Evolutionary conservation across 768 basidiomycete genomes (phyloP).

Genomic region (Guyanaporus albipodus): DNA sequence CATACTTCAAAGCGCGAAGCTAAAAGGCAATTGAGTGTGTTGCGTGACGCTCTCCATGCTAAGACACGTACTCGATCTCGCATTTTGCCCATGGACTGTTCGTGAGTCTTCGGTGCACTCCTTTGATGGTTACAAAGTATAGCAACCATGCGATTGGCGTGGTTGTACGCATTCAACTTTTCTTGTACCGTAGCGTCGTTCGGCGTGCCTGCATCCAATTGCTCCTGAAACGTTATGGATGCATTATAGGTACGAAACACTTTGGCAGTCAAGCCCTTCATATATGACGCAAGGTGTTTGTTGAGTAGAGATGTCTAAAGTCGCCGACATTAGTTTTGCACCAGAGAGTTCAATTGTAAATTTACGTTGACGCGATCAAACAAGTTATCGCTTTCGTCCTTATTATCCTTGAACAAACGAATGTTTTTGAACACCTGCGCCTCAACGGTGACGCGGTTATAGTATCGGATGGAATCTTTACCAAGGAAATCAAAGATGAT

Average conservation of each 20-base stretch:
- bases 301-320: slow-evolving; percentile 77
- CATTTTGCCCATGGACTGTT: slow-evolving; percentile 93
- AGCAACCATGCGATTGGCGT: slow-evolving; percentile 94
- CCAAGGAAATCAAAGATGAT: slow-evolving; percentile 97
- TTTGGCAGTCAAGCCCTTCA: slow-evolving; percentile 98
- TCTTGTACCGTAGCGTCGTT: slow-evolving; percentile 80
- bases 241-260: slow-evolving; percentile 99
- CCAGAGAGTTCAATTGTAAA: neutral
- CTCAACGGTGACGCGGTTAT: slow-evolving; percentile 86
- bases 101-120: slow-evolving; percentile 87
- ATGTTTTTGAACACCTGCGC: slow-evolving; percentile 97
- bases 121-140: slow-evolving; percentile 99
- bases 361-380: slow-evolving; percentile 92
- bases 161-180: slow-evolving; percentile 95
- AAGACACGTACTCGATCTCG: slow-evolving; percentile 67
- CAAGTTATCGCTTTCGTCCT: slow-evolving; percentile 79
- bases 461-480: slow-evolving; percentile 98
- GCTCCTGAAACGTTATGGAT: slow-evolving; percentile 90
- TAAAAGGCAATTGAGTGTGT: slow-evolving; percentile 31
- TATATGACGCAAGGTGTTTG: slow-evolving; percentile 88
- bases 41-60: neutral
- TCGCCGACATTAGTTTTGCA: slow-evolving; percentile 16
- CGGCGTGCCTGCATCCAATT: slow-evolving; percentile 73
- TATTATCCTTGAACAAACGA: slow-evolving; percentile 93
- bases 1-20: slow-evolving; percentile 90